Conservation (phyloP, 2,329 filamentous ascomycete species). For the Aspergillus thermomutatus region DNA sequence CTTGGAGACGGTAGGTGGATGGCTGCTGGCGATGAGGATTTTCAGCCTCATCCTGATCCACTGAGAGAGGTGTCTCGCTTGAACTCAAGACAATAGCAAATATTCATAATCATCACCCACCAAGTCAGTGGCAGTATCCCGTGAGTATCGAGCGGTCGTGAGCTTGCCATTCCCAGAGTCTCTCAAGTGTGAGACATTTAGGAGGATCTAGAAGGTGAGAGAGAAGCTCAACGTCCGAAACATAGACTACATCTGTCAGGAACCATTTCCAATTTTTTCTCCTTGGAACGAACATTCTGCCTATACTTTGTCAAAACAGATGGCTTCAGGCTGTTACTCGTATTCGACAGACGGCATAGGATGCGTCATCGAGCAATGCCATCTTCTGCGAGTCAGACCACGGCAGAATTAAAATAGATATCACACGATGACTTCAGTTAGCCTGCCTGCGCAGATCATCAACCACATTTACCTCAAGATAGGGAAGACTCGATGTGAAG, state of each 20-base stretch:
- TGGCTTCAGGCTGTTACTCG: background rate
- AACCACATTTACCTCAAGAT: background rate
- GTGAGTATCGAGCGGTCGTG: background rate
- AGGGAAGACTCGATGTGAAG: background rate
- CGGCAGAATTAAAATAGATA: background rate
- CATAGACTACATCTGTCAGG: background rate
- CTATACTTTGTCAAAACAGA: background rate
- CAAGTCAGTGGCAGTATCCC: background rate
- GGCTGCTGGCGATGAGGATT: background rate
- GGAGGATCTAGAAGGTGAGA: constrained; percentile 7
- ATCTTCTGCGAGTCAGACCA: no score
- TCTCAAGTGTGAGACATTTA: constrained; percentile 2
- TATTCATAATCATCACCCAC: background rate
- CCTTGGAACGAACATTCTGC: background rate
- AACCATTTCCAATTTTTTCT: background rate
- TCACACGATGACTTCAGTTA: background rate
- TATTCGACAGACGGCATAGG: background rate
- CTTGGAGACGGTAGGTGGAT: background rate
- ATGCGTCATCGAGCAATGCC: background rate
- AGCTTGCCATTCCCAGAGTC: background rate
- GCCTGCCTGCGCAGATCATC: background rate
- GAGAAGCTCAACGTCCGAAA: constrained; percentile 7
- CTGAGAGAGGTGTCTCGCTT: background rate
- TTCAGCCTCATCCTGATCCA: background rate
- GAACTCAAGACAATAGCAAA: background rate